phyloP scores from a whole-genome alignment of 352 stramenopile genomes.

The Phytophthora agathidicida region DNA sequence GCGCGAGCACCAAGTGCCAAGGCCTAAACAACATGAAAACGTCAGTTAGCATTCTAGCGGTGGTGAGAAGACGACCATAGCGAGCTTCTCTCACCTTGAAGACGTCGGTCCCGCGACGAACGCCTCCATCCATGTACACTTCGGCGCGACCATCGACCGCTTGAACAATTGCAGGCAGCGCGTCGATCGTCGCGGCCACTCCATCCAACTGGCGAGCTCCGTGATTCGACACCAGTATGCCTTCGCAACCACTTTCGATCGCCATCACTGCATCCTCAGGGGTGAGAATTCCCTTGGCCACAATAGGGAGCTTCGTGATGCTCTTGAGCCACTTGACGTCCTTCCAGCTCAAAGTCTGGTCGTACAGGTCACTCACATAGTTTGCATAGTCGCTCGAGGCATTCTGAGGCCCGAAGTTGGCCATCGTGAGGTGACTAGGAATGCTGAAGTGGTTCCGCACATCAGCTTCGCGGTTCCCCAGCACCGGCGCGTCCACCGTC shows the following conservation, averaged over 20 bases:
- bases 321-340: constrained; percentile 92
- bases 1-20: constrained; percentile 92
- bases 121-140: constrained; percentile 95
- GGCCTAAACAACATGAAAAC: constrained; percentile 8
- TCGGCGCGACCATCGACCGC: constrained; percentile 82
- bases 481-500: constrained; percentile 95
- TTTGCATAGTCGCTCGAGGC: constrained; percentile 31
- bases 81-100: constrained; percentile 85
- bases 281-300: constrained; percentile 95
- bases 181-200: constrained; percentile 90
- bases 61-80: not conserved
- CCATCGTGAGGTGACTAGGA: constrained; percentile 58
- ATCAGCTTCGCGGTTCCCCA: constrained; percentile 94
- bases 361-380: constrained; percentile 87
- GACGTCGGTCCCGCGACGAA: constrained; percentile 94
- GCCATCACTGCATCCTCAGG: constrained; percentile 92
- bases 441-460: constrained; percentile 93
- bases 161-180: constrained; percentile 88
- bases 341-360: constrained; percentile 94
- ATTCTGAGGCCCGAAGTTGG: constrained; percentile 35
- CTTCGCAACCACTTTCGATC: constrained; percentile 89
- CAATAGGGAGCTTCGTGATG: constrained; percentile 88
- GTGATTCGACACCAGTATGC: constrained; percentile 95
- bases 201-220: constrained; percentile 92
- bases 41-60: not conserved